Conservation (phyloP, 495 filamentous ascomycete genomes). For the Podospora fimiseda region DNA sequence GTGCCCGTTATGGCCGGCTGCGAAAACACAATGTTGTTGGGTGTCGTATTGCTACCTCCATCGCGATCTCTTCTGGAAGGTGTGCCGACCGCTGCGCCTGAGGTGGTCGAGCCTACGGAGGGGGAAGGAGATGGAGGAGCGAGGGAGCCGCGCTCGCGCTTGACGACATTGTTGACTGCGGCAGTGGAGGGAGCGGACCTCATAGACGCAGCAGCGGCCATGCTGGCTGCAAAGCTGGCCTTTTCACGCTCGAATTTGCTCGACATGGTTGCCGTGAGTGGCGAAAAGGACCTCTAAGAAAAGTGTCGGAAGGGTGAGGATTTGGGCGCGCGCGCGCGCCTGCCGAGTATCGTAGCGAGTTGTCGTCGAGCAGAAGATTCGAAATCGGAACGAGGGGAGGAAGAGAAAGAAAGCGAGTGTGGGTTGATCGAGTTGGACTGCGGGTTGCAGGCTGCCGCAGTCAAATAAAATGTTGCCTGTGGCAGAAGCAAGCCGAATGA, state of each 20-base stretch:
- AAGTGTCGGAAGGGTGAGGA: neutral
- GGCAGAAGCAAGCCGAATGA: too few species aligned
- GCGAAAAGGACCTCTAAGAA: too few species aligned
- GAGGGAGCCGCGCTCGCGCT: conserved; percentile 24
- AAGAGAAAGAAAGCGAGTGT: too few species aligned
- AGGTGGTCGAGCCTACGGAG: conserved; percentile 42
- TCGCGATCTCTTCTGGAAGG: conserved; percentile 48
- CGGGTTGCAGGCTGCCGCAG: too few species aligned
- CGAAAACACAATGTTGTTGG: conserved; percentile 54
- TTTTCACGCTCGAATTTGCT: conserved; percentile 45
- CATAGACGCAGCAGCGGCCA: too few species aligned
- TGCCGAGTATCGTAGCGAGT: too few species aligned
- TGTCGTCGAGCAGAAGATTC: too few species aligned
- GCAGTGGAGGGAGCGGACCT: conserved; percentile 21
- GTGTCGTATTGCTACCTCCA: conserved; percentile 14
- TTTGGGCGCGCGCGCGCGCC: too few species aligned
- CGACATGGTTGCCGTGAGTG: conserved; percentile 44
- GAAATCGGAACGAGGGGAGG: too few species aligned
- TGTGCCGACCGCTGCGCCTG: conserved; percentile 35
- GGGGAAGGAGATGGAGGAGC: conserved; percentile 33
- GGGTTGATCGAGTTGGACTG: too few species aligned
- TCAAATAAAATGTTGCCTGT: too few species aligned
- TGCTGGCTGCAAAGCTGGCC: conserved; percentile 40
- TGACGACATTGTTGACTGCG: conserved; percentile 29
- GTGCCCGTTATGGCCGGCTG: conserved; percentile 72